A percentile compares a stretch with the other conserved stretches of the same genome.
These are phyloP conservation scores for Metarhizium guizhouense DNA, from an alignment of 2,329 filamentous ascomycete genomes.

Conservation along the genomic window DNA sequence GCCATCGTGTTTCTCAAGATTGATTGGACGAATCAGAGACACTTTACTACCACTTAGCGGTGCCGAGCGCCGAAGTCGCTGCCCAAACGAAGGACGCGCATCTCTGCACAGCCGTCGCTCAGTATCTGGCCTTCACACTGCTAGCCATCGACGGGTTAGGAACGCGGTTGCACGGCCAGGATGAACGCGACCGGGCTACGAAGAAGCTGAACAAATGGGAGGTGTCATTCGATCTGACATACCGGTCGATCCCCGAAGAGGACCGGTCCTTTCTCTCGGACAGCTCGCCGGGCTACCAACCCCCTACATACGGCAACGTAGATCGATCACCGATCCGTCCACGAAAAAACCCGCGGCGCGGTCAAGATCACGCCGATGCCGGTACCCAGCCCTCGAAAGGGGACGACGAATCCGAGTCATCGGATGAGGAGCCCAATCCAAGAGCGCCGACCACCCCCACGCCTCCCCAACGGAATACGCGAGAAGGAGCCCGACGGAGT, in stretches of 20 bases:
- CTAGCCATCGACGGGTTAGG: conserved; percentile 13
- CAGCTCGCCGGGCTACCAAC: conserved; percentile 8
- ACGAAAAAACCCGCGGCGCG: not conserved
- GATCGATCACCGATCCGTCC: conserved; percentile 10
- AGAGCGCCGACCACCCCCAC: not conserved
- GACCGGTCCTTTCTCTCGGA: conserved; percentile 8
- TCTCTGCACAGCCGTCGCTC: conserved; percentile 17
- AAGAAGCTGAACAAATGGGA: conserved; percentile 6
- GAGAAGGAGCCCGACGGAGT: conserved; percentile 10
- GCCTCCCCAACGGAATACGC: not conserved
- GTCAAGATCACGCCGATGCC: not conserved
- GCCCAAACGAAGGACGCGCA: conserved; percentile 12
- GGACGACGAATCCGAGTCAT: not conserved
- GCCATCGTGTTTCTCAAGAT: conserved; percentile 34
- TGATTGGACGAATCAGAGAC: conserved; percentile 16
- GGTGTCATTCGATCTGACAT: conserved; percentile 16
- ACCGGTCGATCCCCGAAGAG: conserved; percentile 12
- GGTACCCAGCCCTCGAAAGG: not conserved
- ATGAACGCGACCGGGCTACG: not conserved
- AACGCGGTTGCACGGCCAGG: not conserved
- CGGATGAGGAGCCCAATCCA: not conserved
- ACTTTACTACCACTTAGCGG: conserved; percentile 22
- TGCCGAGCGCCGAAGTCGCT: conserved; percentile 17
- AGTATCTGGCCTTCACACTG: conserved; percentile 19
- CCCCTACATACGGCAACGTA: conserved; percentile 11